Percentiles rank a stretch among this genome's conserved stretches.
These are phyloP conservation scores for Yamadazyma kanchanaburiensis DNA, from an alignment of 1,139 yeast genomes.

Conservation along the genomic window DNA sequence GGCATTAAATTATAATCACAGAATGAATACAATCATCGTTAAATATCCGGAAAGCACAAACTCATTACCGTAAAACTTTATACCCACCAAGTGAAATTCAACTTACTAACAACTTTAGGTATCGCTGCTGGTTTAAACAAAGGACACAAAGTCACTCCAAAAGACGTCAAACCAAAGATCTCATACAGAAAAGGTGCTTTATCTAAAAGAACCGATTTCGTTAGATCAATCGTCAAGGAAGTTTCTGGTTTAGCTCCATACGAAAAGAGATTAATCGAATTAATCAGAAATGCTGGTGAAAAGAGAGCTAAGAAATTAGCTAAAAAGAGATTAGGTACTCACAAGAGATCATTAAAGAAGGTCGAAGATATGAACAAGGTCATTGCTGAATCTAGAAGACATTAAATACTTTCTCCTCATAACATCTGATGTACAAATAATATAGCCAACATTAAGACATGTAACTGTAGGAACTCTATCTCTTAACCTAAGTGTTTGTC, in stretches of 20 bases:
- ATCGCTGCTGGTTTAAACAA: conserved; percentile 98
- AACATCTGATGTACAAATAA: conserved; percentile 8
- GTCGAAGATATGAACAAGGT: conserved; percentile 97
- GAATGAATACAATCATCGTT: too few relatives aligned
- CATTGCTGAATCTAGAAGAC: conserved; percentile 97
- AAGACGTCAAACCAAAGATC: conserved; percentile 90
- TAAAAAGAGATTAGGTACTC: conserved; percentile 99
- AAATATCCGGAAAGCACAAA: too few relatives aligned
- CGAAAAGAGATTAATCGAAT: conserved; percentile 99
- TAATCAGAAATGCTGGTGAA: conserved; percentile 99
- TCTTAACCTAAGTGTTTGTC: too few relatives aligned
- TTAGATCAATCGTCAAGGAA: conserved; percentile 93
- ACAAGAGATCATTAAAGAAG: conserved; percentile 99
- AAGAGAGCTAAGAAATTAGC: conserved; percentile 99
- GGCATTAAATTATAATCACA: too few relatives aligned
- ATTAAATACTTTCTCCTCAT: conserved; percentile 22
- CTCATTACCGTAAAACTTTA: too few relatives aligned
- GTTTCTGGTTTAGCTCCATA: conserved; percentile 99
- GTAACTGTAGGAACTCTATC: too few relatives aligned
- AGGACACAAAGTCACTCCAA: conserved; percentile 95
- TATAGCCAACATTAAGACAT: too few relatives aligned
- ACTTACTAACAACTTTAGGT: conserved; percentile 48
- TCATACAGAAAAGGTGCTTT: conserved; percentile 97
- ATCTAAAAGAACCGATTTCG: conserved; percentile 94
- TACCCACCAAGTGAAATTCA: too few relatives aligned